phyloP scores from a whole-genome alignment of 495 filamentous ascomycete species.

The Penicillium parvum region DNA sequence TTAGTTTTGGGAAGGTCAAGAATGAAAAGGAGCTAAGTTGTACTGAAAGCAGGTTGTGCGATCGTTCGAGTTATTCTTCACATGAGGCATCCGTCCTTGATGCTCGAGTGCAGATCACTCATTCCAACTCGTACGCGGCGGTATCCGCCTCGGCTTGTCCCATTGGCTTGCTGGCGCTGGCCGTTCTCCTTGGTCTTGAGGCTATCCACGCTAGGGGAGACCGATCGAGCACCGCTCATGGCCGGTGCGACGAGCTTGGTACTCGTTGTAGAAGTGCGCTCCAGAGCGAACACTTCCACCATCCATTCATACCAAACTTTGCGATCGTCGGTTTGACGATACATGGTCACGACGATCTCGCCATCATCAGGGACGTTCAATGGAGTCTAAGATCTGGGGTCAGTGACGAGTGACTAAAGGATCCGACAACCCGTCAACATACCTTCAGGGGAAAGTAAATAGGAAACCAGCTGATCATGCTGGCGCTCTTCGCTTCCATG shows the following conservation, averaged over 20 bases:
- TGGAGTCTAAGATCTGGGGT: conserved; percentile 56
- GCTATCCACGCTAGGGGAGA: conserved; percentile 29
- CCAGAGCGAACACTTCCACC: conserved; percentile 71
- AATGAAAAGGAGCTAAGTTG: too few species aligned
- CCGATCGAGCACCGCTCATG: conserved; percentile 32
- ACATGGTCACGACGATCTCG: conserved; percentile 87
- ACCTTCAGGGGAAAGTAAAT: conserved; percentile 98
- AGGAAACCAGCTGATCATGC: conserved; percentile 99
- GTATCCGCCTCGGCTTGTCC: conserved; percentile 45
- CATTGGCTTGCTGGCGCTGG: conserved; percentile 1
- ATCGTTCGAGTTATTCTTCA: too few species aligned
- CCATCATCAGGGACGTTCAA: conserved; percentile 81
- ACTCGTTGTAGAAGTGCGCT: conserved; percentile 19
- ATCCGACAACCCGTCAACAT: conserved; percentile 8
- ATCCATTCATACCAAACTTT: conserved; percentile 99
- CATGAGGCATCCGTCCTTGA: conserved; percentile 90
- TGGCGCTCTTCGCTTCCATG: conserved; percentile 85
- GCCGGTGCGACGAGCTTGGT: conserved; percentile 21
- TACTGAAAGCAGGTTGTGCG: too few species aligned
- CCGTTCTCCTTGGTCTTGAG: conserved; percentile 20
- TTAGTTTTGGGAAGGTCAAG: too few species aligned
- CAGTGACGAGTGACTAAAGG: background rate
- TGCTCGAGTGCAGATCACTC: conserved; percentile 84
- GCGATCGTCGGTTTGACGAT: conserved; percentile 87
- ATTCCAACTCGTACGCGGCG: conserved; percentile 69